Evolutionary conservation across 2,329 filamentous ascomycete genomes (phyloP).

Genomic region (Fusarium denticulatum): DNA sequence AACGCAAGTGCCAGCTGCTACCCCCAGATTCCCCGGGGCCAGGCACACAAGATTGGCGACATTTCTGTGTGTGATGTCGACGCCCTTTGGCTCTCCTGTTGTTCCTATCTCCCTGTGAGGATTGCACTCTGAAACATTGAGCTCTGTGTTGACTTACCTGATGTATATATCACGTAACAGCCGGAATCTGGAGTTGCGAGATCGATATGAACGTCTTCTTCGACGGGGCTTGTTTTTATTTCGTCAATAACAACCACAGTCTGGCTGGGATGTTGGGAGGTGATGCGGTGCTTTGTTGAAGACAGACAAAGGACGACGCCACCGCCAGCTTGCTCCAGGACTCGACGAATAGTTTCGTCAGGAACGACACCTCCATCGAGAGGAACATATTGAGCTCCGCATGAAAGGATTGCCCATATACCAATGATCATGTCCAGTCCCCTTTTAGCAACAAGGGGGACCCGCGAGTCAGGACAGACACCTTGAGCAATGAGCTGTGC

Average conservation of each 20-base stretch:
- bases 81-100: constrained; percentile 67
- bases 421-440: constrained; percentile 67
- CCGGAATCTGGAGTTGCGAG: constrained; percentile 51
- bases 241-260: constrained; percentile 46
- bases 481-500: constrained; percentile 51
- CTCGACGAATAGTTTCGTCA: constrained; percentile 58
- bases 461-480: constrained; percentile 56
- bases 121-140: not conserved
- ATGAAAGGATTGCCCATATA: constrained; percentile 65
- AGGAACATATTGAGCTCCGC: constrained; percentile 68
- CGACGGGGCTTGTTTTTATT: not conserved
- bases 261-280: constrained; percentile 38
- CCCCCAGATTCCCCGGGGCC: constrained; percentile 61
- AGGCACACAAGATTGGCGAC: constrained; percentile 64
- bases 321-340: constrained; percentile 58
- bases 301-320: constrained; percentile 59
- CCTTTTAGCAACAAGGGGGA: constrained; percentile 65
- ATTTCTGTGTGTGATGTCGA: constrained; percentile 65
- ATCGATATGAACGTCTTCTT: constrained; percentile 40
- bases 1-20: constrained; percentile 60
- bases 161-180: constrained; percentile 65
- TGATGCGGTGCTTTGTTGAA: constrained; percentile 49
- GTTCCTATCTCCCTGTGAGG: constrained; percentile 50
- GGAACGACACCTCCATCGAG: constrained; percentile 65
- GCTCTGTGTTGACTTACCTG: constrained; percentile 49